Conservation (phyloP, 73 alveolate genomes). For the Vitrella brassicaformis region DNA sequence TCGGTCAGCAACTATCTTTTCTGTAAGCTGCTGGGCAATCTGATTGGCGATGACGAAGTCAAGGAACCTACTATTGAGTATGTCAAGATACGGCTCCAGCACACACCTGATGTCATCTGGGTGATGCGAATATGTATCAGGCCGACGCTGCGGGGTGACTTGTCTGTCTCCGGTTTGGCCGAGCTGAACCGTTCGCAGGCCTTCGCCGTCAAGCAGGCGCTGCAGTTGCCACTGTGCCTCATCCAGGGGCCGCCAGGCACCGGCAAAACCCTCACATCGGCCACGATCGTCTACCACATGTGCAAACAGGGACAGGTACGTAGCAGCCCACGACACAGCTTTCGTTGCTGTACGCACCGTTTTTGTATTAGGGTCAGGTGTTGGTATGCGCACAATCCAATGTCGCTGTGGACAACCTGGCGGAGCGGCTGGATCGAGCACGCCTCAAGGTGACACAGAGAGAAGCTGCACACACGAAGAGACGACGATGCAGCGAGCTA, state of each 20-base stretch:
- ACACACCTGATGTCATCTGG: background rate
- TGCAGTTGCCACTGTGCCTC: slow-evolving; percentile 80
- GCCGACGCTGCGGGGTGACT: background rate
- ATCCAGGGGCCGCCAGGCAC: slow-evolving; percentile 99
- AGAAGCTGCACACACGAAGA: too few relatives aligned
- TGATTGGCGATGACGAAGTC: background rate
- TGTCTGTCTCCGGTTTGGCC: slow-evolving; percentile 93
- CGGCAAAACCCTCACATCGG: slow-evolving; percentile 98
- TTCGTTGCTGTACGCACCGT: background rate
- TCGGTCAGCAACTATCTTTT: slow-evolving; percentile 18
- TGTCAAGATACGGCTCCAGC: background rate
- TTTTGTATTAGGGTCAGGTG: slow-evolving; percentile 55
- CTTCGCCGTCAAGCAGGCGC: slow-evolving; percentile 42
- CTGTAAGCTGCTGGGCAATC: slow-evolving; percentile 15
- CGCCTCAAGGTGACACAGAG: slow-evolving; percentile 55
- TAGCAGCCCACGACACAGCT: background rate
- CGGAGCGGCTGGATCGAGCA: slow-evolving; percentile 78
- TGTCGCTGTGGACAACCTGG: slow-evolving; percentile 90
- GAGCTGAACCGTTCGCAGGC: slow-evolving; percentile 81
- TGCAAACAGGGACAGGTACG: slow-evolving; percentile 58
- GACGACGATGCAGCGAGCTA: too few relatives aligned
- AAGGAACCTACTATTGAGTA: background rate
- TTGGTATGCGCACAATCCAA: slow-evolving; percentile 98
- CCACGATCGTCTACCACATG: slow-evolving; percentile 93
- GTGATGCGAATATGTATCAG: slow-evolving; percentile 16